Evolutionary conservation across 2,329 filamentous ascomycete genomes (phyloP), one percentile per base, ranked within the genome.

Genomic region (Penicillium crustosum): DNA sequence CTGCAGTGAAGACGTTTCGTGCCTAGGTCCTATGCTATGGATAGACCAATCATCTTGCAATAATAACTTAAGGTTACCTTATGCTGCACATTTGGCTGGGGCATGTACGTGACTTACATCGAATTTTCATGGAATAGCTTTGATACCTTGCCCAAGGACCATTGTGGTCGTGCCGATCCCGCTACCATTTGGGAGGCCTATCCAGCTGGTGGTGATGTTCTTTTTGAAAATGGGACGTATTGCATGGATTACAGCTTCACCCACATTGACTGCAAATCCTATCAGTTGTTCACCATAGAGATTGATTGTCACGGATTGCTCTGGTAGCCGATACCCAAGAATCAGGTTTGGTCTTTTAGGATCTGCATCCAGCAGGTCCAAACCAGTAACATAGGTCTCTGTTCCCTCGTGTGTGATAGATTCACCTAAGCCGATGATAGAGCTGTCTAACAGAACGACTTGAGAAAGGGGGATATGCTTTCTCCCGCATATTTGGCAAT

Each of bases 21-120:
- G 1, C 17, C 25, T 35, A 6, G 27, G 9, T 17, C 47, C 31
- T 27, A 57, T 53, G 49, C 36, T 42, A 57, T 53, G 38, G 42
- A 53, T 41, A 53, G 50, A 33, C 8, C n/a, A 19, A 53, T 29
- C 55, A 57, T 48, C 27, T 53, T 57, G 23, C 43, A 57, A 29
- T 53, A 35, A 49, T 58, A 31, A 35, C 15, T 23, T 6, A 31
- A 8, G 49, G 41, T 42, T 33, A 17, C 19, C 27, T 25, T 23
- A 13, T 27, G 31, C 15, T 33, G 44, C 15, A 21, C n/a, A 29
- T 31, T 43, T 19, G 19, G 23, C 38, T 8, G 36, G 17, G 39
- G 35, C 4, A 31, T 17, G 25, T 21, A 35, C 45, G 35, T 33
- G 53, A 53, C 57, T 54, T 38, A 57, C 53, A 54, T 59, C 53